phyloP scores from a whole-genome alignment of 1,139 yeast genomes.

The Zygosaccharomyces sapae region DNA sequence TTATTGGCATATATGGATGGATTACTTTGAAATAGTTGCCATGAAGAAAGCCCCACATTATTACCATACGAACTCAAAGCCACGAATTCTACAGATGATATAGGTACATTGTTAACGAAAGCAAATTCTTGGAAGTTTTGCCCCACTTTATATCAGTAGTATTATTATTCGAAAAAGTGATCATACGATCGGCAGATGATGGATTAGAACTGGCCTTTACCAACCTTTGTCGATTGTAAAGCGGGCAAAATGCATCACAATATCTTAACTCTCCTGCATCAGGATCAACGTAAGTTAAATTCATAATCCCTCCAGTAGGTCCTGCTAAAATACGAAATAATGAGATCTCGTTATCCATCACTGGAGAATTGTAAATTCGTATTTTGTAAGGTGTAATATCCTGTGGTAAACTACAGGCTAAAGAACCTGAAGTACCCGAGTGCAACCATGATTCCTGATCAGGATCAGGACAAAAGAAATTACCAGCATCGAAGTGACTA shows the following conservation, averaged over 20 bases:
- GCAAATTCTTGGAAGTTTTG: conserved; percentile 70
- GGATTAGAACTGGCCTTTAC: conserved; percentile 22
- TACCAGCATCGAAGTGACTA: conserved; percentile 38
- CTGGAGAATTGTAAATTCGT: conserved; percentile 60
- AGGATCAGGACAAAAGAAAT: conserved; percentile 58
- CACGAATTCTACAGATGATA: conserved; percentile 60
- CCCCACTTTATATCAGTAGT: conserved; percentile 40
- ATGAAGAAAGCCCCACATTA: conserved; percentile 64
- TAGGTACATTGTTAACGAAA: conserved; percentile 66
- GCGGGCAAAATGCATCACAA: conserved; percentile 91
- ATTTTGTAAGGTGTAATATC: conserved; percentile 66
- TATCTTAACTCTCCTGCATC: conserved; percentile 47
- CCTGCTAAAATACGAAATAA: conserved; percentile 68
- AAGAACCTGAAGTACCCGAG: conserved; percentile 51
- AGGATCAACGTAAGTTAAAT: conserved; percentile 80
- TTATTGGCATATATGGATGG: conserved; percentile 71
- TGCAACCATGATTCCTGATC: conserved; percentile 55
- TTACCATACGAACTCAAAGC: conserved; percentile 67
- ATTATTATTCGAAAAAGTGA: conserved; percentile 23
- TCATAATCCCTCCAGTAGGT: conserved; percentile 89
- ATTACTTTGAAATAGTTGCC: conserved; percentile 66
- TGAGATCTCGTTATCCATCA: conserved; percentile 48
- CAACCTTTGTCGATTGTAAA: conserved; percentile 38
- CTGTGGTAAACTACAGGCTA: conserved; percentile 61
- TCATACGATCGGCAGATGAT: conserved; percentile 20